These are phyloP conservation scores for Citrus reticulata DNA, from an alignment of 345 rosid genomes.

Conservation along the genomic window DNA sequence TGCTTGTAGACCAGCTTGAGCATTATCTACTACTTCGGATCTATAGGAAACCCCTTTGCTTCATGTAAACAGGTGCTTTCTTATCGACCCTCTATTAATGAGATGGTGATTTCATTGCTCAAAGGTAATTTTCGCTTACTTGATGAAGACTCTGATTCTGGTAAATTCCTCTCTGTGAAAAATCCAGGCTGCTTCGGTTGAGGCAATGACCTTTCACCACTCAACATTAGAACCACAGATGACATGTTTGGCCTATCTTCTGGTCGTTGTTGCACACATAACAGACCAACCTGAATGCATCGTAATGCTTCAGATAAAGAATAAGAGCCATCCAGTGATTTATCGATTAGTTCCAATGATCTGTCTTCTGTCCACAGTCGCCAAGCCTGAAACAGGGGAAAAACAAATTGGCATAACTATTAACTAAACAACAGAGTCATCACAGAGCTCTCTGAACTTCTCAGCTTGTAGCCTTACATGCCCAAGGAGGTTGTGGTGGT, in stretches of 20 bases:
- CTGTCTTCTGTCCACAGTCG: slow-evolving; percentile 29
- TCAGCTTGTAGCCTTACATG: neutral
- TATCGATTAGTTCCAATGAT: slow-evolving; percentile 23
- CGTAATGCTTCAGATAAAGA: neutral
- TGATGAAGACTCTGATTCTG: neutral
- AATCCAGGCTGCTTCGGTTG: neutral
- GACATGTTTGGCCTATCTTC: slow-evolving; percentile 7
- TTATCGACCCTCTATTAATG: neutral
- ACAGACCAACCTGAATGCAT: neutral
- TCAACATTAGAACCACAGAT: slow-evolving; percentile 11
- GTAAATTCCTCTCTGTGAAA: neutral
- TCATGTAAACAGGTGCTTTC: neutral
- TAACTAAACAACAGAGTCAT: neutral
- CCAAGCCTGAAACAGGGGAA: slow-evolving; percentile 33
- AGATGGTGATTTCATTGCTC: neutral
- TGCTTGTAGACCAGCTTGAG: neutral
- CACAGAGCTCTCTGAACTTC: neutral
- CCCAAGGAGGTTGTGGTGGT: neutral
- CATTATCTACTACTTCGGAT: neutral
- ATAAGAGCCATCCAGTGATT: neutral
- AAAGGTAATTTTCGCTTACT: neutral
- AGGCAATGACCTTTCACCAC: neutral
- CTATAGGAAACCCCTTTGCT: neutral
- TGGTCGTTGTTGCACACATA: neutral
- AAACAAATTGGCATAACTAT: neutral